Percentiles rank a stretch among this genome's conserved stretches.
Conservation (phyloP, 257 asterid species). For the Nicotiana sylvestris region DNA sequence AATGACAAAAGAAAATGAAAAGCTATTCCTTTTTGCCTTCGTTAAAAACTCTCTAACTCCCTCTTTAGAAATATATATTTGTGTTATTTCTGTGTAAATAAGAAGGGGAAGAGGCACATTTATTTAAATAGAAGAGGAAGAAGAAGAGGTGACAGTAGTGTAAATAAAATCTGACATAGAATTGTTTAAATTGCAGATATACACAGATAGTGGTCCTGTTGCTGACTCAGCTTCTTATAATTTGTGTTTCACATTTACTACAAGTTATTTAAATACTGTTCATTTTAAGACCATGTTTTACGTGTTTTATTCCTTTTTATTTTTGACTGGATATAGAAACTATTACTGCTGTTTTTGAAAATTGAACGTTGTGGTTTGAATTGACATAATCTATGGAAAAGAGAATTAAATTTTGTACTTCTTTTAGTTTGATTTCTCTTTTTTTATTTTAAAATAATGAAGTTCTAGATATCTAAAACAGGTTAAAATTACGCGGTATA, state of each 20-base stretch:
- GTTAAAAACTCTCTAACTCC: neutral
- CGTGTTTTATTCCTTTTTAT: neutral
- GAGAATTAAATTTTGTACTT: neutral
- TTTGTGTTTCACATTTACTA: neutral
- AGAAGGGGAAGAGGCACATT: neutral
- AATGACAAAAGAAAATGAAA: neutral
- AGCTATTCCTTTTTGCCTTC: neutral
- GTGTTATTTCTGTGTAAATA: neutral
- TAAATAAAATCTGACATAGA: constrained; percentile 25
- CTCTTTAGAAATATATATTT: neutral
- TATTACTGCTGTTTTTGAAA: neutral
- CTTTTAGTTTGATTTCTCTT: neutral
- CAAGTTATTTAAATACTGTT: neutral
- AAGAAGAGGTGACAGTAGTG: neutral
- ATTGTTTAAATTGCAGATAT: neutral
- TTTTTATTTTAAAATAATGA: neutral
- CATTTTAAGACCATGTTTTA: neutral
- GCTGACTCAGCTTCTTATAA: neutral
- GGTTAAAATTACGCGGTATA: no score
- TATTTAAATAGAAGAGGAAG: neutral
- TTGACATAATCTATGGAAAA: neutral
- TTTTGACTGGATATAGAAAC: neutral
- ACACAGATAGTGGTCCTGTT: neutral
- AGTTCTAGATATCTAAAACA: no score
- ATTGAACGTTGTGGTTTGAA: neutral